phyloP scores from a whole-genome alignment of 2,329 filamentous ascomycete genomes.

The Fusarium keratoplasticum region DNA sequence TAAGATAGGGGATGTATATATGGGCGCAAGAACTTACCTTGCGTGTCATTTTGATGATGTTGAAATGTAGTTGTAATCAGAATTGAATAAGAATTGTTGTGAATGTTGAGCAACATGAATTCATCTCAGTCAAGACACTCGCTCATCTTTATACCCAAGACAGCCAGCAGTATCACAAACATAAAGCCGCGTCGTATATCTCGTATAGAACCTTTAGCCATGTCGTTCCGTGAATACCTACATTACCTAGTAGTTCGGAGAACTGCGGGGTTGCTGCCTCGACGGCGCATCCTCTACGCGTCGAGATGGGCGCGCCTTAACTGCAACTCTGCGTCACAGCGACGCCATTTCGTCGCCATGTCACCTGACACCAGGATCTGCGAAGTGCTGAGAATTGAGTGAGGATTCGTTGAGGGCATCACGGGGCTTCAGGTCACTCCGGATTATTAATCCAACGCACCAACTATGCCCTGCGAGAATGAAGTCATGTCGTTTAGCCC shows the following conservation, averaged over 20 bases:
- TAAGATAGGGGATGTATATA: background rate
- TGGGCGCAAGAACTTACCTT: background rate
- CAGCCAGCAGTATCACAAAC: background rate
- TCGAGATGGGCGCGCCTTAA: background rate
- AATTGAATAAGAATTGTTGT: background rate
- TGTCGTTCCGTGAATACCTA: background rate
- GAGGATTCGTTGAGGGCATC: background rate
- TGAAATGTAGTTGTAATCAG: background rate
- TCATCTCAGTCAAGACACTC: background rate
- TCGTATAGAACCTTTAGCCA: background rate
- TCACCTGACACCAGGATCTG: background rate
- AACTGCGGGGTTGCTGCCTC: slow-evolving; percentile 9
- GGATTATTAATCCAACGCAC: background rate
- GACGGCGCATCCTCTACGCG: slow-evolving; percentile 9
- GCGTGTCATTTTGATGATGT: background rate
- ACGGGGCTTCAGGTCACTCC: background rate
- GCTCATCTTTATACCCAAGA: slow-evolving; percentile 6
- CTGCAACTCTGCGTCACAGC: slow-evolving; percentile 1
- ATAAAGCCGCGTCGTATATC: background rate
- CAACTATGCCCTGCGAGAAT: background rate
- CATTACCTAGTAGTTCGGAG: background rate
- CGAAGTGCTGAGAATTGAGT: background rate
- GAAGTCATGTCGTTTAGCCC: background rate
- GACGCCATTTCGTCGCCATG: slow-evolving; percentile 8
- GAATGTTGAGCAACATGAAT: background rate